Conservation (phyloP, 73 alveolate species). For the Paramecium octaurelia region DNA sequence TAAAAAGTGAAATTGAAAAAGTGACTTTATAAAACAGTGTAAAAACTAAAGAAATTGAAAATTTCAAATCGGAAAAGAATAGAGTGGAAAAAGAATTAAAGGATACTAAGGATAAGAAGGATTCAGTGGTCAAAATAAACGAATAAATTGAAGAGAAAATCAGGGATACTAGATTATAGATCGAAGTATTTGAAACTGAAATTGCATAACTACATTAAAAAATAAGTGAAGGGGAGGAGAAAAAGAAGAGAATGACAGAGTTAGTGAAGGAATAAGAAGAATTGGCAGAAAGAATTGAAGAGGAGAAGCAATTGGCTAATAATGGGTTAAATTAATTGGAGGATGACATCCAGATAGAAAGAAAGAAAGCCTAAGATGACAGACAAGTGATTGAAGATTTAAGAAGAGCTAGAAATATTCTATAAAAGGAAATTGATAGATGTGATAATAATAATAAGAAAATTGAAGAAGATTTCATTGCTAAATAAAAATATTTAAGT, state of each 20-base stretch:
- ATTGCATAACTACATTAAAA: not conserved
- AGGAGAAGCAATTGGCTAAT: slow-evolving; percentile 46
- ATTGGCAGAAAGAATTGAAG: slow-evolving; percentile 41
- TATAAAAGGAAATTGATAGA: slow-evolving; percentile 73
- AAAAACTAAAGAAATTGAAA: slow-evolving; percentile 61
- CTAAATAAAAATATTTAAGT: slow-evolving; percentile 65
- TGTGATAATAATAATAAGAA: slow-evolving; percentile 75
- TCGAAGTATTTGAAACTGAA: not conserved
- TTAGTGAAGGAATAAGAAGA: slow-evolving; percentile 57
- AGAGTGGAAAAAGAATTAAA: not conserved
- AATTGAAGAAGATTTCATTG: slow-evolving; percentile 69
- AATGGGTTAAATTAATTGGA: slow-evolving; percentile 61
- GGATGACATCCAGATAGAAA: slow-evolving; percentile 66
- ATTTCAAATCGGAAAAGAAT: slow-evolving; percentile 45
- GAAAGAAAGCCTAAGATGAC: slow-evolving; percentile 76
- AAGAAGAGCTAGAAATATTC: slow-evolving; percentile 83
- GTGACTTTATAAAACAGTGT: slow-evolving; percentile 60
- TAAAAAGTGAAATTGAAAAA: slow-evolving; percentile 70
- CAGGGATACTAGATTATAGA: not conserved
- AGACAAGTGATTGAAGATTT: slow-evolving; percentile 77
- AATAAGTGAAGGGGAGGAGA: slow-evolving; percentile 44
- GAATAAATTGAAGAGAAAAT: not conserved
- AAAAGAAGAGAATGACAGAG: slow-evolving; percentile 1
- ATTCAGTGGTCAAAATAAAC: not conserved
- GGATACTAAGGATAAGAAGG: not conserved